phyloP scores from a whole-genome alignment of 139 green algal genomes.

The Pseudopediastrum boryanum region DNA sequence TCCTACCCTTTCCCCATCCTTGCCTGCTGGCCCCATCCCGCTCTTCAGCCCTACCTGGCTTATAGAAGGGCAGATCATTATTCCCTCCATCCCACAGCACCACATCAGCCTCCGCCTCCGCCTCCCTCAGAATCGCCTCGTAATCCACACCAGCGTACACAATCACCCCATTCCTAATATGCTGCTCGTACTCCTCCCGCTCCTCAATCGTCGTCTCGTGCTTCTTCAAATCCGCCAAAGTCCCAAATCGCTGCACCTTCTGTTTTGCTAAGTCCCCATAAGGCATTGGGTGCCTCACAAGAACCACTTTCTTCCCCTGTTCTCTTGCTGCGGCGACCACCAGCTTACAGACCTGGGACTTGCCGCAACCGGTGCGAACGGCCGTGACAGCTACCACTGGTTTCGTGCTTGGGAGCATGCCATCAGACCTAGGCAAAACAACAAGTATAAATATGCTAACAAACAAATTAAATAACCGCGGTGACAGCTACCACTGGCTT shows the following conservation, averaged over 20 bases:
- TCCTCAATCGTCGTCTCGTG: slow-evolving; percentile 57
- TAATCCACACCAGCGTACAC: slow-evolving; percentile 61
- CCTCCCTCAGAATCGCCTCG: slow-evolving; percentile 45
- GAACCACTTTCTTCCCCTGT: slow-evolving; percentile 20
- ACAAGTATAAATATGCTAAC: too few relatives aligned
- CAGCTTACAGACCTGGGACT: slow-evolving; percentile 39
- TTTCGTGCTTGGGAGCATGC: slow-evolving; percentile 40
- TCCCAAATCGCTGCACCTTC: slow-evolving; percentile 54
- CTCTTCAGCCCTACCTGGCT: slow-evolving; percentile 7
- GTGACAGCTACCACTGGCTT: slow-evolving; percentile 45
- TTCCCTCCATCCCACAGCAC: slow-evolving; percentile 60
- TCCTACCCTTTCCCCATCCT: too few relatives aligned
- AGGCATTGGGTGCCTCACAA: slow-evolving; percentile 59
- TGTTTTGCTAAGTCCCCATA: slow-evolving; percentile 53
- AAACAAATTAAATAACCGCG: slow-evolving; percentile 12
- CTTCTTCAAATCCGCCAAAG: slow-evolving; percentile 40
- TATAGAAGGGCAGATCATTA: slow-evolving; percentile 58
- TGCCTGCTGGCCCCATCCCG: too few relatives aligned
- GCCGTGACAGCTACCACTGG: slow-evolving; percentile 40
- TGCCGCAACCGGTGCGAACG: slow-evolving; percentile 55
- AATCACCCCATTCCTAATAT: slow-evolving; percentile 51
- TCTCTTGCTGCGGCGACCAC: slow-evolving; percentile 9
- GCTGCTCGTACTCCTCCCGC: slow-evolving; percentile 63
- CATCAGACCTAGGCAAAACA: not conserved
- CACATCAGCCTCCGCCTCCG: slow-evolving; percentile 54